Evolutionary conservation across 768 basidiomycete species (phyloP), one percentile per base, ranked within the genome.

Genomic region (Termitomyces sp.): DNA sequence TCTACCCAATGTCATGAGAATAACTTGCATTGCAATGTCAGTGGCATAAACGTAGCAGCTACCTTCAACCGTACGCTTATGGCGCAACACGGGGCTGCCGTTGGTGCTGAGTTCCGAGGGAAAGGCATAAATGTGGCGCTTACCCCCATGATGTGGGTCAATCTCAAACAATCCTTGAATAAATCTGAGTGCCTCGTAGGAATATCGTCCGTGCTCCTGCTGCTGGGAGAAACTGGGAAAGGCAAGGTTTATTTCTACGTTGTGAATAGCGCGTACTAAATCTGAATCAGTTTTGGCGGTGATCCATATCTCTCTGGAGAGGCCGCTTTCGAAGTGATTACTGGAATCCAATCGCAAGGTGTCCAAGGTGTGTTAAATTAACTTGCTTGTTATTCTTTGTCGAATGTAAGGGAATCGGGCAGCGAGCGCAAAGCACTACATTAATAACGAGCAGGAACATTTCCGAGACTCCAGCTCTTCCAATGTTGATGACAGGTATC

Each of bases 31-130:
- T 30, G 11, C 12, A 19, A 15, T 6, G n/a, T 23, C 55, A 80
- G 78, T 31, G 78, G 70, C 3, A 79, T 82, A 61, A 80, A 81
- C 58, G 74, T 73, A n/a, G 80, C 76, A 21, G 73, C 79, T 10
- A 80, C 80, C 42, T 81, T 79, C 63, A 80, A 81, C 59, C 74
- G 80, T 38, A 75, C 74, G 6, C 69, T 88, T 28, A 84, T 86
- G 71, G 74, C 78, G 59, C 70, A 75, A 48, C 74, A 85, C 38
- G 85, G 81, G 11, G 67, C 66, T 17, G 81, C 81, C 0, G 76
- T 87, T 66, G 86, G 85, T 1, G 66, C 73, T 23, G 87, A 88
- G 64, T 82, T 82, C 69, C 73, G 72, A 45, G 81, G 78, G 41
- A 83, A 85, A 67, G 86, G 86, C 26, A 76, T 83, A 9, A 66